Evolutionary conservation across 495 filamentous ascomycete genomes (phyloP), one percentile per base, ranked within the genome.

Genomic region (Tuber umbilicatum): DNA sequence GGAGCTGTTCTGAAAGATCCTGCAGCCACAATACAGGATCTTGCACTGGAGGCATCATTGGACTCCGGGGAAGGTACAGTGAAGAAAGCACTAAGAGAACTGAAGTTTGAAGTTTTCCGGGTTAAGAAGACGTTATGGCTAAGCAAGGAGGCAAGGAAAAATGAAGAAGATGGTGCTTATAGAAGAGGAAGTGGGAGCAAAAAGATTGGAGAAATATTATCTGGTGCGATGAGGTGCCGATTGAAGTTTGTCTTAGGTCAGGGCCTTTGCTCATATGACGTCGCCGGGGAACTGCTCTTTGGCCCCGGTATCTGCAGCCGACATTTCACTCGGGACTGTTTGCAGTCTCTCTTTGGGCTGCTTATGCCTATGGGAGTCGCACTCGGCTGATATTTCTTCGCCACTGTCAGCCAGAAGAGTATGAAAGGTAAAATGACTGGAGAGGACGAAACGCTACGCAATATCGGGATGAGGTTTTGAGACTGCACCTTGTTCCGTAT

Each of bases 1-100:
- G 1, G 60, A 64, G 60, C 40, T 19, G 60, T 74, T 14, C 70
- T 74, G 55, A 74, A 70, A 55, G 41, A 74, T 69, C 64, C 67
- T 45, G 41, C 27, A 12, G 41, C 73, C 60, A 74, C n/a, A 69
- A n/a, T 69, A 23, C 67, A 69, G 23, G 40, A 74, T 50, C 38
- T 55, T 17, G 60, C 60, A 31, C 43, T n/a, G n/a, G 73, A 74
- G n/a, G 64, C 31, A 1, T 70, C 41, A 7, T 23, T 74, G 14
- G 43, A 42, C 35, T 23, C 31, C 9, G 69, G 40, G 7, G 45
- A 40, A 31, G 3, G 27, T 71, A 23, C 41, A 1, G 70, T 71
- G 5, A 45, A 71, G 42, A 21, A 38, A 41, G 70, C 40, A 31
- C n/a, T 45, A 0, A 71, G 50, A 10, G 23, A 45, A 23, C 10